A percentile compares a stretch with the other conserved stretches of the same genome.
phyloP scores from a whole-genome alignment of 495 filamentous ascomycete species.

The Talaromyces adpressus region DNA sequence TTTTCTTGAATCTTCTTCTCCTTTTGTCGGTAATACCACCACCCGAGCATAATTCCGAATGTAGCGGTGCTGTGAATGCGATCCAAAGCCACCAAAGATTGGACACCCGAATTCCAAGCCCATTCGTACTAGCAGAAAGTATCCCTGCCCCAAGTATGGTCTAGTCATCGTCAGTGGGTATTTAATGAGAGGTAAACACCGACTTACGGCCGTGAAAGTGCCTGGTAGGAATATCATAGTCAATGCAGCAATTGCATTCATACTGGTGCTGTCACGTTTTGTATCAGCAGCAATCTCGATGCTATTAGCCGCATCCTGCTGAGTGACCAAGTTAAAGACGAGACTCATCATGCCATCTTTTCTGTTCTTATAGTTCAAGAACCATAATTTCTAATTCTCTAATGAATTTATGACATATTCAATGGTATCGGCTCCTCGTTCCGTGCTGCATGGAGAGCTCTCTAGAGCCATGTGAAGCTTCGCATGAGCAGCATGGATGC shows the following conservation, averaged over 20 bases:
- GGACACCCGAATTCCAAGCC: conserved; percentile 15
- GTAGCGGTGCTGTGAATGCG: neutral
- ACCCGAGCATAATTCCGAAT: neutral
- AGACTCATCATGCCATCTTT: conserved; percentile 17
- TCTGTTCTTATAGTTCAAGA: conserved; percentile 14
- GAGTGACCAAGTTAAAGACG: conserved; percentile 17
- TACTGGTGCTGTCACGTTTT: conserved; percentile 38
- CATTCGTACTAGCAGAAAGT: neutral
- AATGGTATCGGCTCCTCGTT: conserved; percentile 7
- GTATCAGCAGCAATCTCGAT: conserved; percentile 32
- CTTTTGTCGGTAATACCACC: neutral
- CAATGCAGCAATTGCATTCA: conserved; percentile 46
- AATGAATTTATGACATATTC: conserved; percentile 13
- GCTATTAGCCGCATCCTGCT: conserved; percentile 14
- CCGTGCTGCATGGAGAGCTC: neutral
- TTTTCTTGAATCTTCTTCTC: neutral
- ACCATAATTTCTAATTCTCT: conserved; percentile 13
- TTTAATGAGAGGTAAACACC: neutral
- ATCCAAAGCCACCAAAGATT: conserved; percentile 3
- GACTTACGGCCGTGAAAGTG: conserved; percentile 27
- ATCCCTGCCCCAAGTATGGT: neutral
- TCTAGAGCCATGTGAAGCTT: neutral
- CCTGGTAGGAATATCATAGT: conserved; percentile 50
- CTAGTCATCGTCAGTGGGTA: neutral
- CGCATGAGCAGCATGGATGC: neutral